Evolutionary conservation across 2,329 filamentous ascomycete genomes (phyloP), one percentile per base, ranked within the genome.

Genomic region (Akanthomyces uredinophilus): DNA sequence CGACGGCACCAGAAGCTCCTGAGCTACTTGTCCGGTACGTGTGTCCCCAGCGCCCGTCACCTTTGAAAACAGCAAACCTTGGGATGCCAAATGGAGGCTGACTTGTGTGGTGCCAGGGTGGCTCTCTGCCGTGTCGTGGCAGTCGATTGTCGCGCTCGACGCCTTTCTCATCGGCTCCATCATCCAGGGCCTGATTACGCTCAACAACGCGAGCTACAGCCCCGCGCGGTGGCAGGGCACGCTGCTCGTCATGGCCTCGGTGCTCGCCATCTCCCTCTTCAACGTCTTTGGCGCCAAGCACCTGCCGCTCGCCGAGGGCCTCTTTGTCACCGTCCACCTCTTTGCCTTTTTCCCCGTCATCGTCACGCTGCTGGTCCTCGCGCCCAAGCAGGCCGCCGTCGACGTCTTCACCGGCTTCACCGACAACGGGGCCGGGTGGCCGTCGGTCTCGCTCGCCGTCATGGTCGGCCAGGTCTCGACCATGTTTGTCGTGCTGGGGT

Each of bases 1-100:
- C 72, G 69, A 0, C 70, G 71, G 46, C 74, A 77, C 58, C 81
- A 85, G 65, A 83, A 80, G 61, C 77, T 81, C 37, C 71, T 85
- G 1, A 83, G 80, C 64, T 87, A 86, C 66, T 68, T 81, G 13
- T 70, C 68, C 69, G 54, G 54, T 49, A 49, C 8, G 29, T 20
- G 5, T 10, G 8, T 4, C 1, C 29, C 61, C 20, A 55, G 49
- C 6, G 2, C 27, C 27, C 16, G 16, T 20, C 18, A 5, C 11
- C 32, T 35, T 8, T 35, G 32, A 8, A 11, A 35, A 35, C 10
- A 8, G 32, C n/a, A n/a, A n/a, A n/a, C n/a, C 32, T 35, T 35
- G 7, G 6, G 11, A 10, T 35, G 7, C 32, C 7, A 8, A 35
- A 35, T 11, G 11, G 7, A 35, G 7, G 10, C 37, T 39, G 37